Evolutionary conservation across 352 stramenopile species (phyloP).

Genomic region (Phytophthora megakarya): DNA sequence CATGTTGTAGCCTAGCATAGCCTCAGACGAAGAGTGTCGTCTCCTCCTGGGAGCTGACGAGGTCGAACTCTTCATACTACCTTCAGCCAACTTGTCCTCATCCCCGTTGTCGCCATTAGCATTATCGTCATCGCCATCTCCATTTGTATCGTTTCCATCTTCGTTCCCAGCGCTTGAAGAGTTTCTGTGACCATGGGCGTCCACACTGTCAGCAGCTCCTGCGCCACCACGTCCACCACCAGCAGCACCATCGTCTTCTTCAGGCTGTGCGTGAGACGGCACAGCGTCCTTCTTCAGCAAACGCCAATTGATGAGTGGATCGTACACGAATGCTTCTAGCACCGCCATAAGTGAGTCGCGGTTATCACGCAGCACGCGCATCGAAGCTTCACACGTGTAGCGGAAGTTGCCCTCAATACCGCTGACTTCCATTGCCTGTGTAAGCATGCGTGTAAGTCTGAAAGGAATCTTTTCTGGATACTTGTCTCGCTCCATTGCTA

Average conservation of each 20-base stretch:
- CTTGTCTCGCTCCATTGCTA: slow-evolving; percentile 99
- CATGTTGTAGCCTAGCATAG: slow-evolving; percentile 69
- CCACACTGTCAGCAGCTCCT: slow-evolving; percentile 30
- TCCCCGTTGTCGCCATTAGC: slow-evolving; percentile 24
- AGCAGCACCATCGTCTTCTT: slow-evolving; percentile 53
- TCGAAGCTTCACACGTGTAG: slow-evolving; percentile 97
- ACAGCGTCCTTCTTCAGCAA: slow-evolving; percentile 90
- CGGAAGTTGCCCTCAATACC: slow-evolving; percentile 99
- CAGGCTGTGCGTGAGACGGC: slow-evolving; percentile 72
- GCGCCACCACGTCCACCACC: slow-evolving; percentile 28
- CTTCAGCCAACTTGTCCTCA: slow-evolving; percentile 44
- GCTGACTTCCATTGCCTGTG: slow-evolving; percentile 98
- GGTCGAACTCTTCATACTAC: slow-evolving; percentile 67
- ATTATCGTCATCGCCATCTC: slow-evolving; percentile 28
- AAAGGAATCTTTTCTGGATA: slow-evolving; percentile 99
- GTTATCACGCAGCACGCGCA: slow-evolving; percentile 98
- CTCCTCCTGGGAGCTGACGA: slow-evolving; percentile 49
- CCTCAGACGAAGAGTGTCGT: slow-evolving; percentile 66
- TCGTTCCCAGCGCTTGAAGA: slow-evolving; percentile 27
- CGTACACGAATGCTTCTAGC: slow-evolving; percentile 99
- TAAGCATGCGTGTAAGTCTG: slow-evolving; percentile 99
- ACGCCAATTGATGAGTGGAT: slow-evolving; percentile 99
- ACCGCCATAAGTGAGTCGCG: slow-evolving; percentile 99
- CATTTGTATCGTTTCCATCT: slow-evolving; percentile 19
- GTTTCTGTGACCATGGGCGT: slow-evolving; percentile 22